A percentile compares a stretch with the other conserved stretches of the same genome.
phyloP scores from a whole-genome alignment of 495 filamentous ascomycete species.

The Pseudevernia furfuracea region DNA sequence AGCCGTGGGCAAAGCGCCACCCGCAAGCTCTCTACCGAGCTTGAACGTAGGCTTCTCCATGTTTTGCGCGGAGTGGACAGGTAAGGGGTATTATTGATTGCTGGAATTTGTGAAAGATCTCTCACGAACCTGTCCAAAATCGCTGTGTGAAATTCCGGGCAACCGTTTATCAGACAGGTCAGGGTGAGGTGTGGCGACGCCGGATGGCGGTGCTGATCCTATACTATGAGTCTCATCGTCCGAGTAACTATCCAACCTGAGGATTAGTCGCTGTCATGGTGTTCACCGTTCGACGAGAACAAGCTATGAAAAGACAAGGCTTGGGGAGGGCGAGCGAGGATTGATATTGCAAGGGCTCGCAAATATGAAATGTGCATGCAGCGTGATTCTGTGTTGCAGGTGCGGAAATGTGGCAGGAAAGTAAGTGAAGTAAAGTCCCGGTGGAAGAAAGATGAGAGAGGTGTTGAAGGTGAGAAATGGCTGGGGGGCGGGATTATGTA shows the following conservation, averaged over 20 bases:
- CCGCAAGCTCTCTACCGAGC: slow-evolving; percentile 8
- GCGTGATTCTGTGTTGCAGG: not conserved
- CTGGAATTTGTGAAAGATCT: slow-evolving; percentile 45
- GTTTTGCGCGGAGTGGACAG: slow-evolving; percentile 35
- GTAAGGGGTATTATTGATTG: slow-evolving; percentile 31
- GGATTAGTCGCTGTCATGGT: slow-evolving; percentile 17
- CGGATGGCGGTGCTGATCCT: slow-evolving; percentile 73
- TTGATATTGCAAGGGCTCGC: not conserved
- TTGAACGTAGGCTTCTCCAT: slow-evolving; percentile 11
- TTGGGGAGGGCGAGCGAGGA: not conserved
- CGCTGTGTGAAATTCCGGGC: slow-evolving; percentile 80
- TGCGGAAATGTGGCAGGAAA: not conserved
- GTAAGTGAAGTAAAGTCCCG: too few relatives aligned
- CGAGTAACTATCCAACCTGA: slow-evolving; percentile 27
- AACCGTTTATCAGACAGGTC: slow-evolving; percentile 84
- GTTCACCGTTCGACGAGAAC: not conserved
- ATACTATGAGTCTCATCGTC: slow-evolving; percentile 69
- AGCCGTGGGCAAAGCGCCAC: slow-evolving; percentile 22
- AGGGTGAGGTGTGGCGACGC: slow-evolving; percentile 78
- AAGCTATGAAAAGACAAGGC: not conserved
- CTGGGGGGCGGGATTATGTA: not conserved
- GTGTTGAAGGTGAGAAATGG: not conserved
- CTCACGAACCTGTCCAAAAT: slow-evolving; percentile 95
- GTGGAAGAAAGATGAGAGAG: not conserved
- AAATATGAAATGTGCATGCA: not conserved